Conservation (phyloP, 73 alveolate genomes). For the Tetrahymena borealis region DNA sequence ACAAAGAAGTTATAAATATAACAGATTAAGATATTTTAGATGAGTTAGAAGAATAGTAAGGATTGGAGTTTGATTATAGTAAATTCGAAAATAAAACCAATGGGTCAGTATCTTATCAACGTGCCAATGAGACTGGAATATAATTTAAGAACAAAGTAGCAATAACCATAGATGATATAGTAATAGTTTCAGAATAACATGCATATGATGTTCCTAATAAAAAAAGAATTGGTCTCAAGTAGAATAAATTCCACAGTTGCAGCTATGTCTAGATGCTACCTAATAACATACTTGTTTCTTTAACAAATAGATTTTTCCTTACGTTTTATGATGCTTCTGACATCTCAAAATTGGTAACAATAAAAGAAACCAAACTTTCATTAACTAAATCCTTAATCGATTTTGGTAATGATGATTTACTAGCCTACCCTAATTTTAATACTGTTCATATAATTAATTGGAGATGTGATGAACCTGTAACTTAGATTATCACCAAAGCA, state of each 20-base stretch:
- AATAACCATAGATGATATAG: neutral
- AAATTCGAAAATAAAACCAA: neutral
- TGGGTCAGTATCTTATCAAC: neutral
- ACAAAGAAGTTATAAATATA: too few relatives aligned
- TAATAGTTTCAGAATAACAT: neutral
- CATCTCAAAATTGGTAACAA: neutral
- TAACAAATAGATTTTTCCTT: neutral
- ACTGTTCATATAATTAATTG: neutral
- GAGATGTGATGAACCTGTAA: neutral
- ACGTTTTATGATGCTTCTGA: neutral
- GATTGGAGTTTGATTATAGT: too few relatives aligned
- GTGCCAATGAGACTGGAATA: neutral
- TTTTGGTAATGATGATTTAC: neutral
- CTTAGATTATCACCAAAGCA: neutral
- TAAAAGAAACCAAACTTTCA: neutral
- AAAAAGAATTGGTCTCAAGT: neutral
- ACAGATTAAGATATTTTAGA: too few relatives aligned
- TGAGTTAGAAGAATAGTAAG: too few relatives aligned
- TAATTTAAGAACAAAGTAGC: neutral
- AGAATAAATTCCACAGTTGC: neutral
- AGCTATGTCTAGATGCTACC: neutral
- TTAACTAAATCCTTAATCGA: neutral
- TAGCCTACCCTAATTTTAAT: neutral
- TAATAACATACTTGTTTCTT: neutral
- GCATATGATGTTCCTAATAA: neutral